Evolutionary conservation across 495 filamentous ascomycete genomes (phyloP).

Genomic region (Neurospora discreta): DNA sequence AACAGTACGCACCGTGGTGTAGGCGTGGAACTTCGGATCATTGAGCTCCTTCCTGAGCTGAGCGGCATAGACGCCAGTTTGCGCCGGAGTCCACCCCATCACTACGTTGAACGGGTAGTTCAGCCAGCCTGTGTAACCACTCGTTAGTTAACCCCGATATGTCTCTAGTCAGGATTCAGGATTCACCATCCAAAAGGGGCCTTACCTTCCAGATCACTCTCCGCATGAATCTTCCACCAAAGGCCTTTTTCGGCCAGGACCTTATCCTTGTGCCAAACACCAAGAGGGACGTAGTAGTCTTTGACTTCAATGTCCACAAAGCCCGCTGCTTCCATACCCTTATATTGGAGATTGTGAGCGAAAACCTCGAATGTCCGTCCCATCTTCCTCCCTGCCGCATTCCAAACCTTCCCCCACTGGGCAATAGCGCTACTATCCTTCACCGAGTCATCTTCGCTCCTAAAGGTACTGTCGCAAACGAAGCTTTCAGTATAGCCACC

Average conservation of each 20-base stretch:
- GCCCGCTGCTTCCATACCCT: conserved; percentile 30
- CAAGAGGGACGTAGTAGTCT: conserved; percentile 10
- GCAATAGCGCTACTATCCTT: neutral
- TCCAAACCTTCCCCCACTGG: neutral
- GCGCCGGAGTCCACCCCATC: conserved; percentile 22
- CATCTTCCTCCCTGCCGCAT: neutral
- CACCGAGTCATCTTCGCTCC: neutral
- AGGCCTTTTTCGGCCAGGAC: conserved; percentile 38
- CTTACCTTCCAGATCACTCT: conserved; percentile 26
- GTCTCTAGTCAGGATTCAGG: neutral
- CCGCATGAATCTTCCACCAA: conserved; percentile 17
- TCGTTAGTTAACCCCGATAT: neutral
- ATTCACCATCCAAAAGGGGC: neutral
- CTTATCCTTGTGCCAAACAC: conserved; percentile 17
- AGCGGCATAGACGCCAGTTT: conserved; percentile 24
- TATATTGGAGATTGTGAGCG: conserved; percentile 15
- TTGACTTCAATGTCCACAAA: conserved; percentile 31
- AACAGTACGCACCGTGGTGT: conserved; percentile 19
- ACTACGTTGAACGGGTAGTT: conserved; percentile 1
- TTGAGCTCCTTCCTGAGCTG: conserved; percentile 24
- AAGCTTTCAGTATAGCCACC: conserved; percentile 15
- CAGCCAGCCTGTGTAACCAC: neutral
- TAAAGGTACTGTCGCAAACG: conserved; percentile 6
- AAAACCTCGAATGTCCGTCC: neutral
- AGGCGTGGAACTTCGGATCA: conserved; percentile 15